phyloP scores from a whole-genome alignment of 441 rosid species.

The Arabidopsis lyrata region DNA sequence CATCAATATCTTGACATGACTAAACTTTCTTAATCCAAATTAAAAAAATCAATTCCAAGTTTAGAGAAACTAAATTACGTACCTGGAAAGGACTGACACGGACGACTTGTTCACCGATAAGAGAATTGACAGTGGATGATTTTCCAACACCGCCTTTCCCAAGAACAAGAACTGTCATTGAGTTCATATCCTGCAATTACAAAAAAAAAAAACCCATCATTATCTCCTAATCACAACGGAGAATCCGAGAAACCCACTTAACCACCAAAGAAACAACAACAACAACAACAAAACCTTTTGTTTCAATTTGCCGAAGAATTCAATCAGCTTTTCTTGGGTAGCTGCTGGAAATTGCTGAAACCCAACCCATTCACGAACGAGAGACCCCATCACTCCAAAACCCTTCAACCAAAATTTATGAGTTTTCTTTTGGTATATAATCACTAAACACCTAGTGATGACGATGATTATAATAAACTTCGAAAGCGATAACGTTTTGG shows the following conservation, averaged over 20 bases:
- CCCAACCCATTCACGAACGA: constrained; percentile 85
- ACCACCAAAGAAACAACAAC: neutral
- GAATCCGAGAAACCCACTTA: constrained; percentile 5
- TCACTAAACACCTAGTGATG: constrained; percentile 7
- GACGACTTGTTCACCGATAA: constrained; percentile 88
- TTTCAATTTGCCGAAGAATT: constrained; percentile 77
- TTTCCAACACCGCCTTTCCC: constrained; percentile 99
- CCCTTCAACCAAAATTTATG: neutral
- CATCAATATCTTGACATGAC: neutral
- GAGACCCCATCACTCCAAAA: constrained; percentile 44
- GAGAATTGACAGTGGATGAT: constrained; percentile 95
- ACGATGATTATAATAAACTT: neutral
- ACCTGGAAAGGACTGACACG: constrained; percentile 92
- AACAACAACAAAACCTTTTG: constrained; percentile 65
- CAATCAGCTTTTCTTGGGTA: constrained; percentile 76
- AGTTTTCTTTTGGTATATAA: neutral
- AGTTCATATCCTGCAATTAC: constrained; percentile 65
- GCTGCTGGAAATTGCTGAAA: constrained; percentile 91
- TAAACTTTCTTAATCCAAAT: neutral
- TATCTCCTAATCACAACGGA: constrained; percentile 7
- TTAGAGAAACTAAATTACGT: constrained; percentile 9
- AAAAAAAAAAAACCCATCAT: neutral
- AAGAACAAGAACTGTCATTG: constrained; percentile 89
- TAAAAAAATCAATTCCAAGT: neutral
- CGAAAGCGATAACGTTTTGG: constrained; percentile 9